A percentile compares a stretch with the other conserved stretches of the same genome.
phyloP scores from a whole-genome alignment of 192 early-diverging fungal species.

The Coemansia sp. region DNA sequence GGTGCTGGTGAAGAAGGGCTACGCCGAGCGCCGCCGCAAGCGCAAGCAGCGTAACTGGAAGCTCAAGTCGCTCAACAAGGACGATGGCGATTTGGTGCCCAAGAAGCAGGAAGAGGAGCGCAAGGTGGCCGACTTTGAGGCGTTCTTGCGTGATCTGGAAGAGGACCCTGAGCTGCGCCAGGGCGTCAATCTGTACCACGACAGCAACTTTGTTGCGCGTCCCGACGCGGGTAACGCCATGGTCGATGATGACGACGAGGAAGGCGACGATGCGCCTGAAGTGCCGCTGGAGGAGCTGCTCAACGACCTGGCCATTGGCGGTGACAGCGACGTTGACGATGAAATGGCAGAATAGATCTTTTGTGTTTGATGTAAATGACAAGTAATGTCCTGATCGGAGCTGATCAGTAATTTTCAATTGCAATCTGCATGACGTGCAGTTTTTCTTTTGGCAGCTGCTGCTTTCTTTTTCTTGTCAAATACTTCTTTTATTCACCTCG shows the following conservation, averaged over 20 bases:
- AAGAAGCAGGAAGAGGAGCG: slow-evolving; percentile 76
- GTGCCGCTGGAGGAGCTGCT: slow-evolving; percentile 90
- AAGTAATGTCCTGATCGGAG: neutral
- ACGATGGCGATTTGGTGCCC: slow-evolving; percentile 78
- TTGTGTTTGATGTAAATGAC: neutral
- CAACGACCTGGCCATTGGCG: slow-evolving; percentile 81
- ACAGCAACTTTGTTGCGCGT: slow-evolving; percentile 3
- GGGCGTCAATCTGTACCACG: slow-evolving; percentile 93
- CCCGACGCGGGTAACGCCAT: slow-evolving; percentile 16
- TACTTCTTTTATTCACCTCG: too few species aligned
- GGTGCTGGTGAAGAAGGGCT: slow-evolving; percentile 89
- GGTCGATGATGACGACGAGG: slow-evolving; percentile 48
- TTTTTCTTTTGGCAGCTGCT: neutral
- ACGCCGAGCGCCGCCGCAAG: slow-evolving; percentile 86
- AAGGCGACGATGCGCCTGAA: slow-evolving; percentile 92
- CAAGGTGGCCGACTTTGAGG: slow-evolving; percentile 88
- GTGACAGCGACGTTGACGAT: slow-evolving; percentile 53
- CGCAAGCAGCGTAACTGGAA: slow-evolving; percentile 87
- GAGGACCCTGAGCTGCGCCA: slow-evolving; percentile 96
- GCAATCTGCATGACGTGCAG: neutral
- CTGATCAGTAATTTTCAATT: neutral
- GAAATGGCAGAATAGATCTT: slow-evolving; percentile 20
- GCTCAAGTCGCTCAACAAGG: slow-evolving; percentile 84
- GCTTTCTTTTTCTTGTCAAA: neutral
- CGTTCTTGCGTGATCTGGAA: slow-evolving; percentile 97